Evolutionary conservation across 495 filamentous ascomycete species (phyloP), one percentile per base, ranked within the genome.

Genomic region (Neurospora discreta): DNA sequence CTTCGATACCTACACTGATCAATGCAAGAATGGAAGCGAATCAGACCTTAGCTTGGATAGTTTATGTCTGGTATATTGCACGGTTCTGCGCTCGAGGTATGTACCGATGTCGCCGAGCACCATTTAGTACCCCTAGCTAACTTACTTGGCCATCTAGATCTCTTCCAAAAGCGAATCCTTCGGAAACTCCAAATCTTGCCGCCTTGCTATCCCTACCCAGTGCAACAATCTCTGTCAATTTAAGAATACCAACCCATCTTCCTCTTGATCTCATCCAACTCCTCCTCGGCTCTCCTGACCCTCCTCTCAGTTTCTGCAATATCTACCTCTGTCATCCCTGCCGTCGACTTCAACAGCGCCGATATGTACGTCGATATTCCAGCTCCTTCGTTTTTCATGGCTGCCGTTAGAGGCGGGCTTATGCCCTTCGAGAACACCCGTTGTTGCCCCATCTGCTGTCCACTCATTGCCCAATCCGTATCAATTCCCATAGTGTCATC

Each of bases 211-310:
- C 15, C 52, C 52, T 60, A 33, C 0, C 15, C 20, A 71, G 18
- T 38, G 16, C 70, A 33, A 23, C 16, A 30, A 5, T 65, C 23
- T 26, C 70, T 40, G 44, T 72, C 26, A 65, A 65, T 26, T 11
- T 65, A 65, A 65, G 18, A 80, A 72, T 81, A 82, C 80, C 82
- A 85, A 6, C 73, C 72, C 74, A 80, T 74, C 81, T 86, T 87
- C 75, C 80, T 77, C 73, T 76, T 74, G 69, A 82, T 77, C 72
- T 82, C 76, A 69, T 83, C 80, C 68, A 81, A 77, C 65, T 84
- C 80, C 18, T 84, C 81, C 23, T 77, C 75, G 6, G 75, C 75
- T 36, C 68, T 38, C 42, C 73, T 71, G 26, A 77, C 80, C 58
- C 74, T 77, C 39, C 81, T 71, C 44, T 77, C 80, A 40, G 84